phyloP scores from a whole-genome alignment of 495 filamentous ascomycete species.

The Annulohypoxylon nitens region DNA sequence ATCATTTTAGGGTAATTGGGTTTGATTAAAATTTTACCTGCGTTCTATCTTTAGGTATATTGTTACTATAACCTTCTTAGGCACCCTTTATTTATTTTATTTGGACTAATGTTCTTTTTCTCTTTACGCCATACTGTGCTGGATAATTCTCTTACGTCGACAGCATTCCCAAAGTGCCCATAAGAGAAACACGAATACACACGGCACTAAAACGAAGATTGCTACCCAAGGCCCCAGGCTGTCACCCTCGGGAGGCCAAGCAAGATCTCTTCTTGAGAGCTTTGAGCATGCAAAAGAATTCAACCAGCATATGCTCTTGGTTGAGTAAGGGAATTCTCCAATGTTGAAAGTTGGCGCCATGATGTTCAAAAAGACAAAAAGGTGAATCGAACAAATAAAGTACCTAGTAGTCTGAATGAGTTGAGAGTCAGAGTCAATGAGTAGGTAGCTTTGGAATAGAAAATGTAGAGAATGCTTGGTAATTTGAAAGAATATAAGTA shows the following conservation, averaged over 20 bases:
- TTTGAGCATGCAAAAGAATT: not conserved
- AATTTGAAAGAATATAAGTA: not conserved
- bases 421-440: not conserved
- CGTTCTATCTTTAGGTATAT: too few relatives aligned
- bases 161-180: conserved; percentile 23
- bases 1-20: too few relatives aligned
- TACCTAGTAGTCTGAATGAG: not conserved
- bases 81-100: not conserved
- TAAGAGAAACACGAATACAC: conserved; percentile 10
- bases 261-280: not conserved
- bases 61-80: not conserved
- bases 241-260: conserved; percentile 30
- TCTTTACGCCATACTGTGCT: not conserved
- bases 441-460: not conserved
- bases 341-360: not conserved
- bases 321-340: not conserved
- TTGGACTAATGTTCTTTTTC: not conserved
- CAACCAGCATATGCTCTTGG: not conserved
- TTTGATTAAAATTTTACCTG: too few relatives aligned
- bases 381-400: not conserved
- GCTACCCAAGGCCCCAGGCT: conserved; percentile 37
- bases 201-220: conserved; percentile 15
- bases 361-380: not conserved
- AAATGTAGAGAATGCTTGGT: not conserved
- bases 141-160: not conserved